A percentile compares a stretch with the other conserved stretches of the same genome.
phyloP scores from a whole-genome alignment of 2,329 filamentous ascomycete species.

The Pyrenochaeta sp. region DNA sequence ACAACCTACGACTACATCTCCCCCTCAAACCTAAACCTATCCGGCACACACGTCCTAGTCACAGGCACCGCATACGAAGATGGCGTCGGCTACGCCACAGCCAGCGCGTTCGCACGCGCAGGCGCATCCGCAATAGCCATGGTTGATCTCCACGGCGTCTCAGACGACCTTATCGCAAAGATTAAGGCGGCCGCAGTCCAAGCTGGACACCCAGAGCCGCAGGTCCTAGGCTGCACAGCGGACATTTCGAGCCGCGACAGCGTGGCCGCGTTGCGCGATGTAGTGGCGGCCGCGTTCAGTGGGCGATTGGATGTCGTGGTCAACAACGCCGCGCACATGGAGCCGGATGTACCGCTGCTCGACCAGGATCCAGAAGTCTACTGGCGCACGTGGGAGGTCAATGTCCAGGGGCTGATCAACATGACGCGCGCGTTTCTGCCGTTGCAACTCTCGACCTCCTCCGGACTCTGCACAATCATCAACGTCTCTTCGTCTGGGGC shows the following conservation, averaged over 20 bases:
- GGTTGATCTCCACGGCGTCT: constrained; percentile 6
- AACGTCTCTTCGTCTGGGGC: constrained; percentile 57
- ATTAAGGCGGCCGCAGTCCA: constrained; percentile 8
- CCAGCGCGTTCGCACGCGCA: constrained; percentile 15
- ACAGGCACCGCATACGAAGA: constrained; percentile 16
- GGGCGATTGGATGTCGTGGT: constrained; percentile 52
- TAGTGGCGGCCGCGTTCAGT: background rate
- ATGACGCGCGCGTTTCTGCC: constrained; percentile 55
- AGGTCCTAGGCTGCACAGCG: constrained; percentile 7
- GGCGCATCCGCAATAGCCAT: constrained; percentile 13
- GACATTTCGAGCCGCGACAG: constrained; percentile 9
- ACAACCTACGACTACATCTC: constrained; percentile 19
- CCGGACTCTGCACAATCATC: constrained; percentile 44
- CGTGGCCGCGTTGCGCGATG: background rate
- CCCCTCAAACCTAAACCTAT: constrained; percentile 9
- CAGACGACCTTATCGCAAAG: constrained; percentile 9
- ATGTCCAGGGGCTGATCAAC: constrained; percentile 56
- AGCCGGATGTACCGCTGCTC: constrained; percentile 33
- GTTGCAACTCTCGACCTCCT: constrained; percentile 40
- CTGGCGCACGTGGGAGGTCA: constrained; percentile 56
- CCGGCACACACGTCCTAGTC: constrained; percentile 12
- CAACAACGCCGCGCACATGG: constrained; percentile 55
- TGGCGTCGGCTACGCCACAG: constrained; percentile 17
- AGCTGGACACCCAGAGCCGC: constrained; percentile 10
- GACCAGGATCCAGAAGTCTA: constrained; percentile 48